Evolutionary conservation across 83 land plant species (phyloP), one percentile per base, ranked within the genome.

Genomic region (Thuja plicata): DNA sequence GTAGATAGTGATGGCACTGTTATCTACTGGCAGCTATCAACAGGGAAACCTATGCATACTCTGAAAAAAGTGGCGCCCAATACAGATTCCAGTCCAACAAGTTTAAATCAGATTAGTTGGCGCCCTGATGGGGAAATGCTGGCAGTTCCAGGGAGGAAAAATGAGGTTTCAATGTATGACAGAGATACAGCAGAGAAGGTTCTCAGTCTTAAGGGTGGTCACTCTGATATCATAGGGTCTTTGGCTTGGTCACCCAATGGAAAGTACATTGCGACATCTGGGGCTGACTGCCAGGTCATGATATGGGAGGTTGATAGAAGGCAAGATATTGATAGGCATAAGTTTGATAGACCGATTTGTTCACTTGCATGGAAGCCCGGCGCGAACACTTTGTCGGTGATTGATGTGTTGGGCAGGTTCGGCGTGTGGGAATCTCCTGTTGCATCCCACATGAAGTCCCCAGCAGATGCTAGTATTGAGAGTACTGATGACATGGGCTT

Each of bases 241-340:
- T 71, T 96, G 57, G 90, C 96, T 24, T 97, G 99, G 99, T 96
- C 99, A 19, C 95, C 96, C 38, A 97, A 97, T 91, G 98, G 99
- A 21, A 96, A 97, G 84, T 97, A 97, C 83, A 90, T 97, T 89
- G 99, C 99, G 24, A 97, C 99, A 38, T 89, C 94, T 84, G 92
- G 96, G 55, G 87, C 92, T 62, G 99, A 97, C 79, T 91, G 87
- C 85, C 96, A 97, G 87, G 92, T 97, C 57, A 62, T 97, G 79
- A 91, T 97, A 9, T 97, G 99, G 99, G 99, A 97, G 89, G 95
- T 93, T 81, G 95, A 93, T 55, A 89, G 89, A 86, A 92, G 92
- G 89, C 96, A 91, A 86, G 99, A 97, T 87, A 93, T 97, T 80
- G 98, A 95, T 45, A 89, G 96, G 88, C 94, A 91, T 27, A 95